Percentiles rank a stretch among this genome's conserved stretches.
Evolutionary conservation across 2,329 filamentous ascomycete species (phyloP).

Genomic region (Monosporascus sp.): DNA sequence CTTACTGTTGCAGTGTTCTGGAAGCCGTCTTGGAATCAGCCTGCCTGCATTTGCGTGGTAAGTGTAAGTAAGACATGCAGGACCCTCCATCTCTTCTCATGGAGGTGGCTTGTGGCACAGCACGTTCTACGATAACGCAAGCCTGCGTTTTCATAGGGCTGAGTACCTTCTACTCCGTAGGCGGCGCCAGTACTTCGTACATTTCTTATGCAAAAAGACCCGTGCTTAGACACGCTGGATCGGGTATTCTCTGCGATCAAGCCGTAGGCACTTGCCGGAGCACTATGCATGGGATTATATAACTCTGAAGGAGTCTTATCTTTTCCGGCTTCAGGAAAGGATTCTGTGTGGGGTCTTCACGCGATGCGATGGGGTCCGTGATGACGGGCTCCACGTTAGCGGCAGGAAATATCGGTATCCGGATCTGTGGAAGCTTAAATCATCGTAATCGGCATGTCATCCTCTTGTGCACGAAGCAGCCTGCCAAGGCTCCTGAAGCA

Average conservation of each 20-base stretch:
- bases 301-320: too few species aligned
- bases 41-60: constrained; percentile 3
- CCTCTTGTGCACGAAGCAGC: not conserved
- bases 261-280: too few species aligned
- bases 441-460: not conserved
- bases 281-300: too few species aligned
- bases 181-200: not conserved
- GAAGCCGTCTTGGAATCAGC: not conserved
- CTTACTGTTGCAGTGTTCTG: not conserved
- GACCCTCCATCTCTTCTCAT: constrained; percentile 8
- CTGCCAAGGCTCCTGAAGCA: not conserved
- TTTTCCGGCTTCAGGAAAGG: too few species aligned
- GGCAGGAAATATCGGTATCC: too few species aligned
- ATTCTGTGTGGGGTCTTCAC: too few species aligned
- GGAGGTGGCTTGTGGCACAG: constrained; percentile 16
- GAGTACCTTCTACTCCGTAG: constrained; percentile 1
- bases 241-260: too few species aligned
- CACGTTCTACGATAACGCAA: constrained; percentile 3
- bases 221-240: not conserved
- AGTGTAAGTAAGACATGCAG: constrained; percentile 12
- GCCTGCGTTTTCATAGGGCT: constrained; percentile 15
- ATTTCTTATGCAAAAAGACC: not conserved
- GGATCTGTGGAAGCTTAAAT: too few species aligned
- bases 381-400: too few species aligned
- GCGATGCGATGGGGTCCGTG: too few species aligned